phyloP scores from a whole-genome alignment of 1,139 yeast species.

The Schizosaccharomyces versatilis region DNA sequence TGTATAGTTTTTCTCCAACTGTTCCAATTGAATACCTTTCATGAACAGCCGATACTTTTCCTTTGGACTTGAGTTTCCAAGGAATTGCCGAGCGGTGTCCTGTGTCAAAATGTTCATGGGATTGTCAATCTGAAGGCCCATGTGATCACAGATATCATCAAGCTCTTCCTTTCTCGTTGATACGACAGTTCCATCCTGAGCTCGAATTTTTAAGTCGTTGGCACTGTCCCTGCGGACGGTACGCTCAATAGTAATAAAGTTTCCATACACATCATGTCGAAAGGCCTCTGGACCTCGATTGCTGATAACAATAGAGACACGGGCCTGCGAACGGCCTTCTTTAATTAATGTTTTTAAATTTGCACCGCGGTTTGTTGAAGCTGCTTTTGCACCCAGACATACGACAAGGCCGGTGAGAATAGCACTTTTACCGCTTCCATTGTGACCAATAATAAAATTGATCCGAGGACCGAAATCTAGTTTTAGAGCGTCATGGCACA shows the following conservation, averaged over 20 bases:
- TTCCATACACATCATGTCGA: constrained; percentile 43
- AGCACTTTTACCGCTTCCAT: constrained; percentile 92
- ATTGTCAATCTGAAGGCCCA: constrained; percentile 64
- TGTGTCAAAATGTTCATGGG: constrained; percentile 87
- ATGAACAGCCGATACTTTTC: constrained; percentile 53
- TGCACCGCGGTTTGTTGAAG: constrained; percentile 70
- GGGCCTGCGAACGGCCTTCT: constrained; percentile 36
- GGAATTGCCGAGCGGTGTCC: constrained; percentile 77
- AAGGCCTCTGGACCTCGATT: constrained; percentile 41
- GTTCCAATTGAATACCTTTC: constrained; percentile 51
- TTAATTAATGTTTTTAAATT: constrained; percentile 48
- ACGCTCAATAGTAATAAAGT: constrained; percentile 47
- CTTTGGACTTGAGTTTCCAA: constrained; percentile 49
- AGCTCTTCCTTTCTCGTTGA: constrained; percentile 43
- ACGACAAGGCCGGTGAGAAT: constrained; percentile 74
- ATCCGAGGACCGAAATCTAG: constrained; percentile 60
- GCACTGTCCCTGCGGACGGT: constrained; percentile 29
- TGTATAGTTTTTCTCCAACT: constrained; percentile 23
- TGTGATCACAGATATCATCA: constrained; percentile 44
- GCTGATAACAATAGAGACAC: constrained; percentile 13
- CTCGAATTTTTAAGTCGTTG: constrained; percentile 30
- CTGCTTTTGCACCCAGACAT: constrained; percentile 84
- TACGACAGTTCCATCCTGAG: constrained; percentile 30
- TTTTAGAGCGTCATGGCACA: constrained; percentile 55
- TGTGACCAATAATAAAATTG: constrained; percentile 79